A percentile compares a stretch with the other conserved stretches of the same genome.
phyloP scores from a whole-genome alignment of 2,329 filamentous ascomycete species.

The Ophiostoma sp. region DNA sequence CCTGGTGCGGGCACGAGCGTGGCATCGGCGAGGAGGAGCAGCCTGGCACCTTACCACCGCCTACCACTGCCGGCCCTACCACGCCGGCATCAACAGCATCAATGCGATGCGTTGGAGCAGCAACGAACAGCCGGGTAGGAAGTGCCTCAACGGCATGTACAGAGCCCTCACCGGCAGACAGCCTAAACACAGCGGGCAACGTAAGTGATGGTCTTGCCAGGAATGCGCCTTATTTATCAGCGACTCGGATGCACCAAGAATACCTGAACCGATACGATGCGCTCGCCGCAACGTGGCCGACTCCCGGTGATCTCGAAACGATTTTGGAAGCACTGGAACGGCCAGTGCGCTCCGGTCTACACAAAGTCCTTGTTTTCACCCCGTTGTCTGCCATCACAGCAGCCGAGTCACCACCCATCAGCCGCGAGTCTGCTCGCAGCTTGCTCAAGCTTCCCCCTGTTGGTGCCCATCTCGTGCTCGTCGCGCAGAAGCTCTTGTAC shows the following conservation, averaged over 20 bases:
- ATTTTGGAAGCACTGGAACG: conserved; percentile 13
- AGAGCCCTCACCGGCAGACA: background rate
- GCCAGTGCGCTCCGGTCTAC: conserved; percentile 2
- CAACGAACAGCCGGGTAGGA: background rate
- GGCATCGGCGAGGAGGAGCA: conserved; percentile 4
- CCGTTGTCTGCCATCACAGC: conserved; percentile 16
- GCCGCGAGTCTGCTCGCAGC: background rate
- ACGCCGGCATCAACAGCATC: background rate
- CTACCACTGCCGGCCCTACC: background rate
- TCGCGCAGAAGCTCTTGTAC: conserved; percentile 34
- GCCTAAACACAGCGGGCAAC: background rate
- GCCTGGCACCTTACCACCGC: background rate
- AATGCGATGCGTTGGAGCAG: background rate
- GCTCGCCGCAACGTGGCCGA: conserved; percentile 19
- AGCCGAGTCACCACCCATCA: conserved; percentile 15
- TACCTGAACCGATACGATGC: conserved; percentile 19
- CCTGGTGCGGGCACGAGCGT: conserved; percentile 21
- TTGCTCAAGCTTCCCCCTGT: conserved; percentile 17
- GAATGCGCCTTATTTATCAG: background rate
- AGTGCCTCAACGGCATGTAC: background rate
- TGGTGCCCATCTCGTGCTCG: conserved; percentile 31
- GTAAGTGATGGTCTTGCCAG: background rate
- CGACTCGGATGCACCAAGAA: conserved; percentile 10
- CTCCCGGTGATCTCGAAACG: background rate
- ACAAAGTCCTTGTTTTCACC: conserved; percentile 15